Percentiles rank a stretch among this genome's conserved stretches.
These are phyloP conservation scores for Pseudogymnoascus sp. DNA, from an alignment of 2,329 filamentous ascomycete genomes.

Conservation along the genomic window DNA sequence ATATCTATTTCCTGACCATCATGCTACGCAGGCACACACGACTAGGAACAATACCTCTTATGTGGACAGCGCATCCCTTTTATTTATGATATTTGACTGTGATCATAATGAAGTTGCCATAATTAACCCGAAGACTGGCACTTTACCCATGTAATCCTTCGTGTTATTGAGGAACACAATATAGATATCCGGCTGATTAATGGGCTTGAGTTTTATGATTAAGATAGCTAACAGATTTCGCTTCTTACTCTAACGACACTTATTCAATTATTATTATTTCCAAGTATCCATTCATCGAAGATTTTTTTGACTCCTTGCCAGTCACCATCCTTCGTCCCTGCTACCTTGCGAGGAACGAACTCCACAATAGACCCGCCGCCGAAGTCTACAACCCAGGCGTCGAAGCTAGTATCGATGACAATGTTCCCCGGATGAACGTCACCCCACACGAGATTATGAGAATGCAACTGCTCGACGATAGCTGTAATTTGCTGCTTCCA, in stretches of 20 bases:
- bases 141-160: too few species aligned
- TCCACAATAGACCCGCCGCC: slow-evolving; percentile 16
- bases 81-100: too few species aligned
- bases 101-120: too few species aligned
- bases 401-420: slow-evolving; percentile 15
- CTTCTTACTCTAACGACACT: neutral
- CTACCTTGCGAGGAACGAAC: slow-evolving; percentile 16
- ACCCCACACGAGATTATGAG: slow-evolving; percentile 16
- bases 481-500: slow-evolving; percentile 14
- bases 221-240: neutral
- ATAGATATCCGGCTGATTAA: neutral
- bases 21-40: too few species aligned
- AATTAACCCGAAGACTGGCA: too few species aligned
- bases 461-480: slow-evolving; percentile 15
- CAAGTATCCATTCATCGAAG: slow-evolving; percentile 11
- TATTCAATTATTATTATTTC: neutral
- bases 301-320: slow-evolving; percentile 13
- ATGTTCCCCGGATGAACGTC: slow-evolving; percentile 19
- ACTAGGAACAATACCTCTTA: too few species aligned
- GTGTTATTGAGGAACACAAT: neutral
- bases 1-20: too few species aligned
- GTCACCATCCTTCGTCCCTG: slow-evolving; percentile 14
- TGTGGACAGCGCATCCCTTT: too few species aligned
- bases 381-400: slow-evolving; percentile 19
- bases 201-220: neutral